Evolutionary conservation across 805 yeast genomes (phyloP).

Genomic region (Cyberlindnera nakhonratchasimensis): DNA sequence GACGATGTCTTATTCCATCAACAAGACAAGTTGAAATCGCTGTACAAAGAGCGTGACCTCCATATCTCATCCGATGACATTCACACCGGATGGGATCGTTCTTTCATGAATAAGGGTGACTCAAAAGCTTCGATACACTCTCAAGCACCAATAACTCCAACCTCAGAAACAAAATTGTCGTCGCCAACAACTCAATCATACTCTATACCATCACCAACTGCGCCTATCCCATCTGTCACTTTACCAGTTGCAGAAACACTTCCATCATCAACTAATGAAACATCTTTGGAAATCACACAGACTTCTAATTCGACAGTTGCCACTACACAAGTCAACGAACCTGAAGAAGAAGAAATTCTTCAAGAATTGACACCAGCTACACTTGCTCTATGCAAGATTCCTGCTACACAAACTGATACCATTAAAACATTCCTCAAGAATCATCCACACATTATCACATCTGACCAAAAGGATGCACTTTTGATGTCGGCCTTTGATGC

Average conservation of each 20-base stretch:
- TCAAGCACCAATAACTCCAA: constrained; percentile 5
- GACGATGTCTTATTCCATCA: constrained; percentile 63
- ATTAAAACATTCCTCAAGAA: constrained; percentile 49
- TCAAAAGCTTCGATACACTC: constrained; percentile 22
- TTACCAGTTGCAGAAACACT: too few species aligned
- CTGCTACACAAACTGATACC: constrained; percentile 42
- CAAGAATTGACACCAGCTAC: constrained; percentile 22
- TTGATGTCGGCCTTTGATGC: constrained; percentile 89
- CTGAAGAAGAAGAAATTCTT: constrained; percentile 25
- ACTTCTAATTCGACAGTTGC: background rate
- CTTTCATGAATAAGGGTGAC: constrained; percentile 64
- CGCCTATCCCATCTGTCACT: constrained; percentile 12
- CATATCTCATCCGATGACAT: constrained; percentile 89
- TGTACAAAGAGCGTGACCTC: constrained; percentile 64
- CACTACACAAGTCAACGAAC: too few species aligned
- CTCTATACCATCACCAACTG: constrained; percentile 12
- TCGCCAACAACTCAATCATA: background rate
- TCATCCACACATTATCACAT: constrained; percentile 67
- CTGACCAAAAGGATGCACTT: constrained; percentile 86
- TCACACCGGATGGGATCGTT: constrained; percentile 87
- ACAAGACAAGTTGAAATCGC: constrained; percentile 57
- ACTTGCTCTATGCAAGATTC: constrained; percentile 52
- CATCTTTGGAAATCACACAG: constrained; percentile 4
- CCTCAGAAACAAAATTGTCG: background rate
- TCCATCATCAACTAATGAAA: background rate